phyloP scores from a whole-genome alignment of 768 basidiomycete species.

The Pilatotrama ljubarskyi region DNA sequence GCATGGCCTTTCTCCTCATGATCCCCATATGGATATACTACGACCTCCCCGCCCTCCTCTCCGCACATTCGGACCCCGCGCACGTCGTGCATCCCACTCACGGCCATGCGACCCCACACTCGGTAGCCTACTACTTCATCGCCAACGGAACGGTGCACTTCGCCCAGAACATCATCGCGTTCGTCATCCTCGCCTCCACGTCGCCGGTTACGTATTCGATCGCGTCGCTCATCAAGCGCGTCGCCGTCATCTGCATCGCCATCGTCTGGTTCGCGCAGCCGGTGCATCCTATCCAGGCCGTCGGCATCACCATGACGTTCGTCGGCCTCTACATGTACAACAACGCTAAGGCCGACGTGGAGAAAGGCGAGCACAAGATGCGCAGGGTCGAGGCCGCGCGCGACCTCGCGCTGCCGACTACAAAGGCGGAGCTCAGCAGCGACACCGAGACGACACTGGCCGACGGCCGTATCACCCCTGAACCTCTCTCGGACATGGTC shows the following conservation, averaged over 20 bases:
- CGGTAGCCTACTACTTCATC: conserved; percentile 80
- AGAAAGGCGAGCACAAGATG: conserved; percentile 88
- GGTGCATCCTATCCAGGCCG: conserved; percentile 79
- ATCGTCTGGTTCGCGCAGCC: conserved; percentile 94
- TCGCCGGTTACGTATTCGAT: conserved; percentile 99
- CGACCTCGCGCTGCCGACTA: conserved; percentile 68
- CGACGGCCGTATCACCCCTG: conserved; percentile 2
- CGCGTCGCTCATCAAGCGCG: conserved; percentile 96
- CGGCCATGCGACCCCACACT: conserved; percentile 53
- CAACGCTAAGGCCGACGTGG: conserved; percentile 88
- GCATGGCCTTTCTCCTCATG: conserved; percentile 95
- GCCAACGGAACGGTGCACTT: conserved; percentile 97
- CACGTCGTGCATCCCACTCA: conserved; percentile 45
- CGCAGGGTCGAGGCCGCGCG: conserved; percentile 71
- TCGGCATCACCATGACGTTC: conserved; percentile 92
- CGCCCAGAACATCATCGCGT: conserved; percentile 96
- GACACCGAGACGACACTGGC: conserved; percentile 38
- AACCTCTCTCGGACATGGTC: conserved; percentile 16
- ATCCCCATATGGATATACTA: conserved; percentile 92
- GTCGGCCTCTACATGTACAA: conserved; percentile 95
- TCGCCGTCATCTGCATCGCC: conserved; percentile 96
- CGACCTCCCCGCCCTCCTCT: conserved; percentile 73
- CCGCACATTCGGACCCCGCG: conserved; percentile 40
- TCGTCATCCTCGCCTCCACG: conserved; percentile 91
- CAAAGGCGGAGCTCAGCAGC: conserved; percentile 58